phyloP scores from a whole-genome alignment of 1,284 basidiomycete genomes.

The Calocybe gambosa region DNA sequence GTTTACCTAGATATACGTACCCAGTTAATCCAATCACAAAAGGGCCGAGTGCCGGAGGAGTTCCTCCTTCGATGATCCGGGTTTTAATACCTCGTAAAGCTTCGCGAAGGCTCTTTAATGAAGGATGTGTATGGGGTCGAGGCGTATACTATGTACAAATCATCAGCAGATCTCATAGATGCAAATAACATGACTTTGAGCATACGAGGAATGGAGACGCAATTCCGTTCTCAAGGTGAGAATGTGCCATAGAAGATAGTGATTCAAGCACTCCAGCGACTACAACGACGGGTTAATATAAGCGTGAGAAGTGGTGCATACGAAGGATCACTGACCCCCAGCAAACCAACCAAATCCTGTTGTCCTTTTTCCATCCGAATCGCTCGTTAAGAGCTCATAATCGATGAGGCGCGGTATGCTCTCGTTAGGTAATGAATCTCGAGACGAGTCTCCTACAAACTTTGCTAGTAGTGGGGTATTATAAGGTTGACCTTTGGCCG shows the following conservation, averaged over 20 bases:
- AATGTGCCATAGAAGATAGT: constrained; percentile 71
- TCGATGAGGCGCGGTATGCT: constrained; percentile 62
- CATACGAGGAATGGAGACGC: constrained; percentile 79
- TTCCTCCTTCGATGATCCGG: constrained; percentile 52
- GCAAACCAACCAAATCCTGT: constrained; percentile 90
- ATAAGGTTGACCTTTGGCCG: constrained; percentile 80
- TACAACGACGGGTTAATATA: constrained; percentile 22
- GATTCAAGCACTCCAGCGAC: constrained; percentile 83
- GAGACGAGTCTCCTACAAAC: constrained; percentile 38
- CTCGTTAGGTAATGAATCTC: constrained; percentile 10
- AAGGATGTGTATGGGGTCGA: constrained; percentile 69
- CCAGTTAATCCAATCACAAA: constrained; percentile 82
- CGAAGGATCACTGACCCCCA: constrained; percentile 48
- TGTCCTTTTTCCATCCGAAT: constrained; percentile 58
- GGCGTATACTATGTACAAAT: constrained; percentile 62
- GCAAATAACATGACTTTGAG: no score
- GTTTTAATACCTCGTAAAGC: constrained; percentile 57
- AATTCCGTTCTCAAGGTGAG: constrained; percentile 71
- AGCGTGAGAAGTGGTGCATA: no score
- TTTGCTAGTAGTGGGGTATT: constrained; percentile 74
- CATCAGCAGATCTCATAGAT: no score
- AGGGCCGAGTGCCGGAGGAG: constrained; percentile 61
- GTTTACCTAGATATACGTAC: constrained; percentile 29
- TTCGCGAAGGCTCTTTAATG: constrained; percentile 51
- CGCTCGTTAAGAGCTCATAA: constrained; percentile 73